Evolutionary conservation across 1,139 yeast genomes (phyloP).

Genomic region (Geotrichum australiense): DNA sequence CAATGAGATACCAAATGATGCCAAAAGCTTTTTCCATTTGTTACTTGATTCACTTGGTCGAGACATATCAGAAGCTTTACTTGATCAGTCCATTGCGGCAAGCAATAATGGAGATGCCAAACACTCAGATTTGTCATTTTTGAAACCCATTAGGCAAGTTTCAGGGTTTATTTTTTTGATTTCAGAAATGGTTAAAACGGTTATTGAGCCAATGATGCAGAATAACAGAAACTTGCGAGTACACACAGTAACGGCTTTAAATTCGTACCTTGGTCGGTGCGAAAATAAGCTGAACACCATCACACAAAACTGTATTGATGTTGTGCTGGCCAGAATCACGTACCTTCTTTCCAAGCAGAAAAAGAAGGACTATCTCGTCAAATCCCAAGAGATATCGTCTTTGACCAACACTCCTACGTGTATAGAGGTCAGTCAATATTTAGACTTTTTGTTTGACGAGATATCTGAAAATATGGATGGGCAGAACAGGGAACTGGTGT

Average conservation of each 20-base stretch:
- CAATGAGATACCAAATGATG: constrained; percentile 52
- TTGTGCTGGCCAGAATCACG: constrained; percentile 29
- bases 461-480: constrained; percentile 41
- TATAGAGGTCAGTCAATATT: constrained; percentile 50
- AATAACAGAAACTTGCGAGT: constrained; percentile 48
- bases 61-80: constrained; percentile 64
- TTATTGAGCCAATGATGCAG: constrained; percentile 62
- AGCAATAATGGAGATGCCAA: constrained; percentile 37
- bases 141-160: constrained; percentile 48
- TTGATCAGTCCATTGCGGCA: constrained; percentile 57
- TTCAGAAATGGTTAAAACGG: constrained; percentile 64
- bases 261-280: constrained; percentile 57
- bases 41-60: constrained; percentile 65
- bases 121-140: constrained; percentile 41
- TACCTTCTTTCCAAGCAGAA: constrained; percentile 53
- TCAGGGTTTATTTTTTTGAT: constrained; percentile 60
- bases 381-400: constrained; percentile 32
- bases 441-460: constrained; percentile 37
- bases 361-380: constrained; percentile 52
- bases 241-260: constrained; percentile 57
- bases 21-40: constrained; percentile 61
- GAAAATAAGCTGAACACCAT: constrained; percentile 65
- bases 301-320: constrained; percentile 50
- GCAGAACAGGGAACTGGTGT: constrained; percentile 47
- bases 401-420: constrained; percentile 47